Conservation (phyloP, 208 protist species). For the Willaertia magna region DNA sequence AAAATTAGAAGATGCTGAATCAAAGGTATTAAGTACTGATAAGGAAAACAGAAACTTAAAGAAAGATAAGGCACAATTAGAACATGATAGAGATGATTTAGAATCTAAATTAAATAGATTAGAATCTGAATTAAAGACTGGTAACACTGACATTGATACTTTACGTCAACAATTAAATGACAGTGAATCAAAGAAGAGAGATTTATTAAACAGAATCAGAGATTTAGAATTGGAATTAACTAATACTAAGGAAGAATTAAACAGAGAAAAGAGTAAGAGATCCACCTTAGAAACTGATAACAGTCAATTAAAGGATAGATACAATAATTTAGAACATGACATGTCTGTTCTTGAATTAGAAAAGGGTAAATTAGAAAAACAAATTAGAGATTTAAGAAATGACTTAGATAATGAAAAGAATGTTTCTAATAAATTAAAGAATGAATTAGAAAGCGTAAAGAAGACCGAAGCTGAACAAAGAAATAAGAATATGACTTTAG, state of each 20-base stretch:
- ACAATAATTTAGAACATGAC: not conserved
- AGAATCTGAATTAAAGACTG: not conserved
- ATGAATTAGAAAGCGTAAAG: not conserved
- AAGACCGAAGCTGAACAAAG: not conserved
- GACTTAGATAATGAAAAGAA: not conserved
- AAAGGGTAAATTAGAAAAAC: not conserved
- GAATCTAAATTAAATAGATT: not conserved
- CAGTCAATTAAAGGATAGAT: not conserved
- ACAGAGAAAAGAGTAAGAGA: not conserved
- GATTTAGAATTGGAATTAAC: not conserved
- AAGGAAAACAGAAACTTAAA: not conserved
- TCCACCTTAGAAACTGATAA: not conserved
- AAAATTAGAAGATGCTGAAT: not conserved
- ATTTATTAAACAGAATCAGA: not conserved
- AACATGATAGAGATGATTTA: not conserved
- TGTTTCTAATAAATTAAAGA: not conserved
- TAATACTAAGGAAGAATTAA: not conserved
- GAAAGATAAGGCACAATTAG: not conserved
- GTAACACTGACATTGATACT: not conserved
- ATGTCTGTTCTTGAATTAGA: not conserved
- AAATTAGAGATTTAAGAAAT: not conserved
- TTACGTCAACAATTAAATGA: not conserved
- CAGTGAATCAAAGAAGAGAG: not conserved
- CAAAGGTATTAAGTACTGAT: not conserved
- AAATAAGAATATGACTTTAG: not conserved